Percentiles rank a stretch among this genome's conserved stretches.
phyloP scores from a whole-genome alignment of 1,139 yeast species.

The Yamadazyma dendronema region DNA sequence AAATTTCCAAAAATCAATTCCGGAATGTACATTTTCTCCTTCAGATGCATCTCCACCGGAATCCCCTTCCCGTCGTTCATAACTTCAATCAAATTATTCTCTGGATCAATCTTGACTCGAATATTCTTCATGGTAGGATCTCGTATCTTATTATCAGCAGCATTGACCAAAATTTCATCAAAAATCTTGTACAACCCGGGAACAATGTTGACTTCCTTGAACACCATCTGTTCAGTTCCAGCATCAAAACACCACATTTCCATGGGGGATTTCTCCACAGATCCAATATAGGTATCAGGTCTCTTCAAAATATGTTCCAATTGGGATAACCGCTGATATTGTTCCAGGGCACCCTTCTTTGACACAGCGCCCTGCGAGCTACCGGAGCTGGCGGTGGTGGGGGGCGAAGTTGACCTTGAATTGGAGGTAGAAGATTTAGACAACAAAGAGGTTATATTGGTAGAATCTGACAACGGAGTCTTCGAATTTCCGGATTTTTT shows the following conservation, averaged over 20 bases:
- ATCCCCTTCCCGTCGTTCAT: conserved; percentile 95
- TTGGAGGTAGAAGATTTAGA: neutral
- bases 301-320: conserved; percentile 94
- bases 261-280: conserved; percentile 77
- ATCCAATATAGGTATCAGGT: conserved; percentile 97
- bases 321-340: conserved; percentile 91
- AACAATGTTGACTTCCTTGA: conserved; percentile 71
- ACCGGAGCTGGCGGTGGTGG: conserved; percentile 2
- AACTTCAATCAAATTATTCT: conserved; percentile 71
- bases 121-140: conserved; percentile 87
- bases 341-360: conserved; percentile 53
- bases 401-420: conserved; percentile 1
- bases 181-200: conserved; percentile 96
- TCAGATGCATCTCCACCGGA: conserved; percentile 89
- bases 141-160: conserved; percentile 97
- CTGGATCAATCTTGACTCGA: conserved; percentile 77
- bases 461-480: conserved; percentile 25
- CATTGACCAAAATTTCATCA: conserved; percentile 96
- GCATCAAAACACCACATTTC: conserved; percentile 86
- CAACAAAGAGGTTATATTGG: conserved; percentile 19
- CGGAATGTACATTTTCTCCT: conserved; percentile 91
- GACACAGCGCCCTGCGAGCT: conserved; percentile 21
- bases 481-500: conserved; percentile 9
- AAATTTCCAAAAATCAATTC: conserved; percentile 95
- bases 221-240: conserved; percentile 68